Evolutionary conservation across 2,329 filamentous ascomycete species (phyloP).

Genomic region (Botryotinia narcissicola): DNA sequence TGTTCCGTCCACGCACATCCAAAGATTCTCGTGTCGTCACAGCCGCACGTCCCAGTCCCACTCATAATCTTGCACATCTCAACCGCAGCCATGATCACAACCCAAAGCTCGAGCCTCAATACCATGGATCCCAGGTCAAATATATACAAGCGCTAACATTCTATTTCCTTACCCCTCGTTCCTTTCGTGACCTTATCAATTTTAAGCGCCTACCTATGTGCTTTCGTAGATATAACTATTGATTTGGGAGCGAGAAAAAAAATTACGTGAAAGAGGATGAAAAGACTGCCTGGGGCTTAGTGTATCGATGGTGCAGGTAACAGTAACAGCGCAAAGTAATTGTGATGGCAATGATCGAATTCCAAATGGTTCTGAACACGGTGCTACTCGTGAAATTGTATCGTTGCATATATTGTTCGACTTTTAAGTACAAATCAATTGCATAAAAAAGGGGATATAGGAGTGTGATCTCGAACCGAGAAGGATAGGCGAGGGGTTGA

Average conservation of each 20-base stretch:
- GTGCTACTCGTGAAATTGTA: not conserved
- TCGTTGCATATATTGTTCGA: not conserved
- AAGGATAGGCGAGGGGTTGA: not conserved
- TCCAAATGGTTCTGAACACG: not conserved
- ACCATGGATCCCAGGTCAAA: not conserved
- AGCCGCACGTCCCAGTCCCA: not conserved
- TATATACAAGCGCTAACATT: not conserved
- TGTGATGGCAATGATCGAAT: not conserved
- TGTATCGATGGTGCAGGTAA: not conserved
- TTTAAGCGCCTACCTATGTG: not conserved
- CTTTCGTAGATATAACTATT: not conserved
- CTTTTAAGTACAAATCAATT: not conserved
- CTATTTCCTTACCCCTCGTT: not conserved
- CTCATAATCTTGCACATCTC: not conserved
- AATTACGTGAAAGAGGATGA: not conserved
- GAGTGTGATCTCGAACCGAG: not conserved
- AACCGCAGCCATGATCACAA: not conserved
- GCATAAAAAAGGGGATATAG: not conserved
- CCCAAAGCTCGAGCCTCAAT: conserved; percentile 1
- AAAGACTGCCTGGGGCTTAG: not conserved
- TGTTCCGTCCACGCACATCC: not conserved
- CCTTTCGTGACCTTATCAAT: not conserved
- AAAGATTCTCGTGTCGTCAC: not conserved
- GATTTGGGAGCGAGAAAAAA: not conserved
- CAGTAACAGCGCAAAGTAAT: not conserved